phyloP scores from a whole-genome alignment of 2,329 filamentous ascomycete genomes.

The Colletotrichum sp. region DNA sequence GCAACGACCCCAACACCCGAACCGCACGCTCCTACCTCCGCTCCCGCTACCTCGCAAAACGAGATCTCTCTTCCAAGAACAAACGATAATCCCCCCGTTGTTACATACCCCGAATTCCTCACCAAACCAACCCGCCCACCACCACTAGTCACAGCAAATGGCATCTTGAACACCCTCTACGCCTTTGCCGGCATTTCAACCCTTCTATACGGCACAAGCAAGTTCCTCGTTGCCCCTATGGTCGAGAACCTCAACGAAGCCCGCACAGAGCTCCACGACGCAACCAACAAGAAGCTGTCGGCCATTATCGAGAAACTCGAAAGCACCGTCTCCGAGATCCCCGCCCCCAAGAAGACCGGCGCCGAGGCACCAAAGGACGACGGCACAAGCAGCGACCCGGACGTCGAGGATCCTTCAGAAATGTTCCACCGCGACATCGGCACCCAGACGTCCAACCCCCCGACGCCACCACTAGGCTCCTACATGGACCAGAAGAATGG shows the following conservation, averaged over 20 bases:
- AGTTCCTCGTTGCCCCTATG: slow-evolving; percentile 71
- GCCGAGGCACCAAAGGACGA: slow-evolving; percentile 17
- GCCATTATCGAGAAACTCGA: slow-evolving; percentile 57
- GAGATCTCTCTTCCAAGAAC: slow-evolving; percentile 17
- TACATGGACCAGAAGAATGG: not conserved
- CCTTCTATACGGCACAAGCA: slow-evolving; percentile 73
- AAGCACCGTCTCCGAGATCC: slow-evolving; percentile 65
- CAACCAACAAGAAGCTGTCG: slow-evolving; percentile 49
- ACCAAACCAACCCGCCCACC: slow-evolving; percentile 59
- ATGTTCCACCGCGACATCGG: slow-evolving; percentile 83
- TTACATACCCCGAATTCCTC: slow-evolving; percentile 75
- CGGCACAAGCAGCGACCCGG: slow-evolving; percentile 38
- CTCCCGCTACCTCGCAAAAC: not conserved
- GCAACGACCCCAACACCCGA: not conserved
- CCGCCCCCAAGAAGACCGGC: slow-evolving; percentile 46
- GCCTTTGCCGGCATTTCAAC: slow-evolving; percentile 63
- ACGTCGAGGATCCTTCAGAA: slow-evolving; percentile 71
- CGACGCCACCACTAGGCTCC: slow-evolving; percentile 7
- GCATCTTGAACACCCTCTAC: slow-evolving; percentile 65
- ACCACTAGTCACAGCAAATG: slow-evolving; percentile 65
- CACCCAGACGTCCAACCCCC: slow-evolving; percentile 69
- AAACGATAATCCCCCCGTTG: slow-evolving; percentile 60
- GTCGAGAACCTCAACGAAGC: slow-evolving; percentile 56
- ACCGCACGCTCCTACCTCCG: not conserved
- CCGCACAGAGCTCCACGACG: slow-evolving; percentile 57